Evolutionary conservation across 2,329 filamentous ascomycete genomes (phyloP).

Genomic region (Elsinoe necatrix): DNA sequence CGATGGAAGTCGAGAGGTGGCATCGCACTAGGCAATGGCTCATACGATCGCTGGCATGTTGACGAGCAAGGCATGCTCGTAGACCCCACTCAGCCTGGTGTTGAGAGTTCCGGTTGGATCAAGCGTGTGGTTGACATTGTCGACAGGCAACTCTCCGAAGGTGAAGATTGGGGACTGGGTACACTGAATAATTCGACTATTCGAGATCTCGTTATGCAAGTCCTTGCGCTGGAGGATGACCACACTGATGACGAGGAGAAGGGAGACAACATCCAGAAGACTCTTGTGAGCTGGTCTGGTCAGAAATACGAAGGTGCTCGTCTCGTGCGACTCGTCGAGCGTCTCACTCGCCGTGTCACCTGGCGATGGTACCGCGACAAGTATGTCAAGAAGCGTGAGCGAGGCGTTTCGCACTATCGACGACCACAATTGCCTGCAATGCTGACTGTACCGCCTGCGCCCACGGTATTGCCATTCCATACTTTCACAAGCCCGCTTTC

Average conservation of each 20-base stretch:
- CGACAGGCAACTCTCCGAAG: slow-evolving; percentile 74
- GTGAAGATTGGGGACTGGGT: slow-evolving; percentile 75
- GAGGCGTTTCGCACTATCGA: slow-evolving; percentile 52
- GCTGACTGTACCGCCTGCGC: slow-evolving; percentile 73
- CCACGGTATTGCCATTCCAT: slow-evolving; percentile 92
- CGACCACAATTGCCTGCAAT: slow-evolving; percentile 64
- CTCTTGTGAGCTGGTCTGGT: slow-evolving; percentile 52
- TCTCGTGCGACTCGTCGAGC: slow-evolving; percentile 73
- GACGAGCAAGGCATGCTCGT: slow-evolving; percentile 73
- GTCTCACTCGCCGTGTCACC: slow-evolving; percentile 65
- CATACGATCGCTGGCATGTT: slow-evolving; percentile 87
- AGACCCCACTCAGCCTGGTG: slow-evolving; percentile 56
- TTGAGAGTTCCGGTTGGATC: slow-evolving; percentile 67
- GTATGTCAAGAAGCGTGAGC: slow-evolving; percentile 54
- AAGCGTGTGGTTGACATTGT: slow-evolving; percentile 88
- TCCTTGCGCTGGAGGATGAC: slow-evolving; percentile 33
- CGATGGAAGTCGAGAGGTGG: slow-evolving; percentile 88
- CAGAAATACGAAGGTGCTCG: slow-evolving; percentile 83
- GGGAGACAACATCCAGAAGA: slow-evolving; percentile 30
- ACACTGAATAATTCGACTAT: slow-evolving; percentile 44
- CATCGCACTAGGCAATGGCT: slow-evolving; percentile 62
- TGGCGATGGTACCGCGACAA: slow-evolving; percentile 85
- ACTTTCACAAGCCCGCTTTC: slow-evolving; percentile 93
- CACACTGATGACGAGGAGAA: slow-evolving; percentile 29
- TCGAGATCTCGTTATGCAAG: slow-evolving; percentile 37